Conservation (phyloP, 1,284 basidiomycete genomes). For the Singerocomus inundabilis region DNA sequence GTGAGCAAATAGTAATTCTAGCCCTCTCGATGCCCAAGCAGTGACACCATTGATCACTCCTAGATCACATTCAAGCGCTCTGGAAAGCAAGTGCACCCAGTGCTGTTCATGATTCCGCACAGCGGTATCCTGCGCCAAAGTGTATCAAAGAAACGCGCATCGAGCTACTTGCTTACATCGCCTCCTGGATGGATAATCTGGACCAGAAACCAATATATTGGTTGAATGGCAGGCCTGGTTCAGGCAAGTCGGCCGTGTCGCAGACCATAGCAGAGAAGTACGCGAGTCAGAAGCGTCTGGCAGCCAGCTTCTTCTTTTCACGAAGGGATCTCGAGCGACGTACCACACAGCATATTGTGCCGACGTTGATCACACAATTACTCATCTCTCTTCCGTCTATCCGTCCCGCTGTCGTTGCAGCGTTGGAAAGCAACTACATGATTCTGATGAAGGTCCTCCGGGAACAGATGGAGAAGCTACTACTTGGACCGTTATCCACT, state of each 20-base stretch:
- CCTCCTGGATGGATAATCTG: constrained; percentile 16
- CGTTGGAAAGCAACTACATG: constrained; percentile 20
- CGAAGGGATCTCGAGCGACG: constrained; percentile 1
- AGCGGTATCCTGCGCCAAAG: constrained; percentile 23
- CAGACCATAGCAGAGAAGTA: background rate
- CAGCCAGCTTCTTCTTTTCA: background rate
- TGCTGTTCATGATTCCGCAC: constrained; percentile 18
- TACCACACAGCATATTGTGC: constrained; percentile 12
- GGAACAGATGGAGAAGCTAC: constrained; percentile 21
- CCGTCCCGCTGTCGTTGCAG: constrained; percentile 2
- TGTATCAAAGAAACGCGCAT: constrained; percentile 24
- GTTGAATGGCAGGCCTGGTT: background rate
- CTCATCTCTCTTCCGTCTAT: constrained; percentile 8
- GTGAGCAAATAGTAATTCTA: background rate
- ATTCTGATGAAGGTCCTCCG: constrained; percentile 21
- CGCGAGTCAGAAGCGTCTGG: too few species aligned
- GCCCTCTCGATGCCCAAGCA: background rate
- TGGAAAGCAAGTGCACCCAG: constrained; percentile 20
- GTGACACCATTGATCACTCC: background rate
- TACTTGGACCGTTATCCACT: constrained; percentile 13
- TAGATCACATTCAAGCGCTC: constrained; percentile 13
- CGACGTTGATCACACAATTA: constrained; percentile 15
- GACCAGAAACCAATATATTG: background rate
- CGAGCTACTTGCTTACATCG: constrained; percentile 18
- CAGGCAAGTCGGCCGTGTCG: background rate